Conservation (phyloP, 2,329 filamentous ascomycete genomes). For the Macroventuria anomochaeta region DNA sequence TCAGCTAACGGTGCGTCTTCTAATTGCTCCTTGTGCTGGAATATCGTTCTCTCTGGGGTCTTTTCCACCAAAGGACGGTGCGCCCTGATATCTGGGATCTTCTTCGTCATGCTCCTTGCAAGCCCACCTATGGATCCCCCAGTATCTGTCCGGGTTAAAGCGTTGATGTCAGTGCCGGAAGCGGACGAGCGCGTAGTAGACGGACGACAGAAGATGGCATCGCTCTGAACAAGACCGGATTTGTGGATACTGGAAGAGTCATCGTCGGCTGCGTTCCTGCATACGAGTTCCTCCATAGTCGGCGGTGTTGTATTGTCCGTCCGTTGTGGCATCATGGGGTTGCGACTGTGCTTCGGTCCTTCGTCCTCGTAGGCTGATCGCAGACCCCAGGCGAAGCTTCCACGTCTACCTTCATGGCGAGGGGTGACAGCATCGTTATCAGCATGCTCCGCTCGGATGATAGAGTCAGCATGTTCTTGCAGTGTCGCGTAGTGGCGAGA, state of each 20-base stretch:
- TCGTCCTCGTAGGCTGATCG: slow-evolving; percentile 13
- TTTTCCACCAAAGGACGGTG: not conserved
- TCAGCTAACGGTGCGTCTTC: not conserved
- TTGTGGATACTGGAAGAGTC: slow-evolving; percentile 12
- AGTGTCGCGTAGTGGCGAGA: slow-evolving; percentile 32
- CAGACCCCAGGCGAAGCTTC: slow-evolving; percentile 35
- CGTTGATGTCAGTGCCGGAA: slow-evolving; percentile 1
- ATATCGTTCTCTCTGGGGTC: not conserved
- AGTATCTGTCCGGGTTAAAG: slow-evolving; percentile 21
- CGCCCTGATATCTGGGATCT: slow-evolving; percentile 29
- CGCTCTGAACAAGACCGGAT: slow-evolving; percentile 15
- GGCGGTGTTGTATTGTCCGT: slow-evolving; percentile 23
- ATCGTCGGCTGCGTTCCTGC: slow-evolving; percentile 19
- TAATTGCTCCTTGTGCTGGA: not conserved
- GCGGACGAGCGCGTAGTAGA: slow-evolving; percentile 9
- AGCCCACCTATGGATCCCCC: slow-evolving; percentile 34
- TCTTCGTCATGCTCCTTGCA: slow-evolving; percentile 30
- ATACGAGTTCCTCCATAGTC: slow-evolving; percentile 30
- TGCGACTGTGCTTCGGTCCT: slow-evolving; percentile 5
- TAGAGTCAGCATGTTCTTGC: slow-evolving; percentile 35
- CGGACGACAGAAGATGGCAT: slow-evolving; percentile 21
- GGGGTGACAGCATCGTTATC: slow-evolving; percentile 20
- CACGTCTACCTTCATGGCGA: slow-evolving; percentile 29
- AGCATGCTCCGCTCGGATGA: slow-evolving; percentile 9
- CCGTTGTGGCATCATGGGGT: slow-evolving; percentile 24